Percentiles rank a stretch among this genome's conserved stretches.
Conservation (phyloP, 164 flowering plant genomes). For the Vitis rotundifolia region DNA sequence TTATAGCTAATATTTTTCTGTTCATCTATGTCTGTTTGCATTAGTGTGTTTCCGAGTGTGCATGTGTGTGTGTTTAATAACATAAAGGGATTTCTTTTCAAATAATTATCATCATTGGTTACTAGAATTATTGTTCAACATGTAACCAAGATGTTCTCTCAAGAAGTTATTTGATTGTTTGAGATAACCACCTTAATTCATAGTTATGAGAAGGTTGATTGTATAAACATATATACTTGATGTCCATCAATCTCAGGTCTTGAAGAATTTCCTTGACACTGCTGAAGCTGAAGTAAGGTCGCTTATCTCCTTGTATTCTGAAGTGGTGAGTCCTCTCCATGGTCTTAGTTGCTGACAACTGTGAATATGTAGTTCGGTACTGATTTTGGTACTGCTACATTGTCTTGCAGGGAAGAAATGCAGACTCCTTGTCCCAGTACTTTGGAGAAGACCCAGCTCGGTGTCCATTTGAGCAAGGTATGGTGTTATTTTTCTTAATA, state of each 20-base stretch:
- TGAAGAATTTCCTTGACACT: conserved; percentile 81
- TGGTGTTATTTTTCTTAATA: conserved; percentile 3
- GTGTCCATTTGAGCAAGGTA: conserved; percentile 99
- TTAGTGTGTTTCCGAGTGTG: too few species aligned
- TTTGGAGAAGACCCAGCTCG: conserved; percentile 99
- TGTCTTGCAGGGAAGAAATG: conserved; percentile 89
- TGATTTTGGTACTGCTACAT: neutral
- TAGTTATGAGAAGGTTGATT: neutral
- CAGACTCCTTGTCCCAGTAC: conserved; percentile 92
- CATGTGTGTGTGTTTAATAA: too few species aligned
- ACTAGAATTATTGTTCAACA: too few species aligned
- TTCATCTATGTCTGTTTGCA: too few species aligned
- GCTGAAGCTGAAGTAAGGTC: conserved; percentile 99
- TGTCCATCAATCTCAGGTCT: conserved; percentile 46
- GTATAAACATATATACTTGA: neutral
- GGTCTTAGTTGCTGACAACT: neutral
- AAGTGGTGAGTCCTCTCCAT: conserved; percentile 73
- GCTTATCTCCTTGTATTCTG: conserved; percentile 83
- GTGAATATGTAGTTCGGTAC: neutral
- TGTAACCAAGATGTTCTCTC: too few species aligned
- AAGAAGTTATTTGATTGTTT: too few species aligned
- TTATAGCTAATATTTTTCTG: too few species aligned
- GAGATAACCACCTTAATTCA: too few species aligned
- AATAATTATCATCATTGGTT: too few species aligned
- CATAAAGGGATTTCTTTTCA: too few species aligned